phyloP scores from a whole-genome alignment of 805 yeast species.

The Candida ficus region DNA sequence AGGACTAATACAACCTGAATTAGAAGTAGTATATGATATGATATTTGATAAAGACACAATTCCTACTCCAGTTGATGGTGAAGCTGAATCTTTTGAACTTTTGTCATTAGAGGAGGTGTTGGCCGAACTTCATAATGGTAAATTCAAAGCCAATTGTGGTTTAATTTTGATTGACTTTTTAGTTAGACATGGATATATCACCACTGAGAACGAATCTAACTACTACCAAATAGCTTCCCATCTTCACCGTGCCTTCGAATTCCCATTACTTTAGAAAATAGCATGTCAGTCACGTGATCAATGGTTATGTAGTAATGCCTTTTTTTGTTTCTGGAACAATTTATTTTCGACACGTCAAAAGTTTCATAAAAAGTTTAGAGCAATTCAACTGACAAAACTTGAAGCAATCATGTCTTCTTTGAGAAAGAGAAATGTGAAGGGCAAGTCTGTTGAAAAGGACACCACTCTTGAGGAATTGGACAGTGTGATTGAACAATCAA shows the following conservation, averaged over 20 bases:
- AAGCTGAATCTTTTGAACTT: slow-evolving; percentile 68
- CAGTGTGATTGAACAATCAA: not conserved
- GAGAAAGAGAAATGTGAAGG: slow-evolving; percentile 10
- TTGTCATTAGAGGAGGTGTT: slow-evolving; percentile 56
- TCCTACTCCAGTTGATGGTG: slow-evolving; percentile 66
- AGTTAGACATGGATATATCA: slow-evolving; percentile 74
- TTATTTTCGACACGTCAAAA: not conserved
- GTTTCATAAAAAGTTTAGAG: no score
- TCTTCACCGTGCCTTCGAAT: slow-evolving; percentile 67
- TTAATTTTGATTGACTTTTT: slow-evolving; percentile 76
- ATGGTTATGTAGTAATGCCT: not conserved
- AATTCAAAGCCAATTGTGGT: slow-evolving; percentile 90
- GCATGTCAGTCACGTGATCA: slow-evolving; percentile 1
- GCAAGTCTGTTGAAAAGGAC: not conserved
- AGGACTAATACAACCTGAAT: slow-evolving; percentile 82
- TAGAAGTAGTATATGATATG: slow-evolving; percentile 76
- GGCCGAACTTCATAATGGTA: slow-evolving; percentile 42
- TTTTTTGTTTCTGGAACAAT: not conserved
- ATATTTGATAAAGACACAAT: slow-evolving; percentile 36
- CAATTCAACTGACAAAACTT: no score
- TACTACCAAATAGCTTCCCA: slow-evolving; percentile 54
- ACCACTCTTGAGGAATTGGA: not conserved
- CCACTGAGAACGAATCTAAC: slow-evolving; percentile 60
- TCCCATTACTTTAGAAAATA: slow-evolving; percentile 38
- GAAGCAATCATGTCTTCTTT: slow-evolving; percentile 1